Evolutionary conservation across 2,329 filamentous ascomycete genomes (phyloP).

Genomic region (Aspergillus sp.): DNA sequence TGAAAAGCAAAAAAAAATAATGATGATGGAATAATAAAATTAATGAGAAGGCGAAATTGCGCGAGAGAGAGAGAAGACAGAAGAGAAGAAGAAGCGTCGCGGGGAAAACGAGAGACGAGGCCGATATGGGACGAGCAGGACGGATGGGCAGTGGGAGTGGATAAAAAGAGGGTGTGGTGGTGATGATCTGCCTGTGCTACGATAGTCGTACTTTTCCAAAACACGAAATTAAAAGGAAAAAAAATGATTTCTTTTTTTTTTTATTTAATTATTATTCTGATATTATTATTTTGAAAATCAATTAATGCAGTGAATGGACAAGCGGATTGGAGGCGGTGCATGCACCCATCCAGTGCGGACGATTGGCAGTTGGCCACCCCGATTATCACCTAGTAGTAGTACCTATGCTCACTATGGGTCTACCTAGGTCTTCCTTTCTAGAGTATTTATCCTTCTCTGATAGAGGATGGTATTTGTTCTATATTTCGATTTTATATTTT

Average conservation of each 20-base stretch:
- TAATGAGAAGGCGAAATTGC: neutral
- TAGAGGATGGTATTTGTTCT: too few relatives aligned
- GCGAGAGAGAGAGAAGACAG: neutral
- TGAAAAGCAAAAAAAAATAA: constrained; percentile 18
- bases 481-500: neutral
- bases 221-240: constrained; percentile 4
- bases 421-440: neutral
- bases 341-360: constrained; percentile 4
- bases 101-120: constrained; percentile 34
- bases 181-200: constrained; percentile 33
- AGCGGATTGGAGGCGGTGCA: constrained; percentile 4
- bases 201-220: neutral
- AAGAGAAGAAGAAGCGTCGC: constrained; percentile 20
- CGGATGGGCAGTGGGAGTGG: constrained; percentile 30
- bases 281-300: constrained; percentile 2
- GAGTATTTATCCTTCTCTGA: constrained; percentile 7
- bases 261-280: constrained; percentile 2
- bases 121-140: constrained; percentile 25
- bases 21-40: constrained; percentile 29
- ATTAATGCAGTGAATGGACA: neutral
- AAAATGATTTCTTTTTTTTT: constrained; percentile 1
- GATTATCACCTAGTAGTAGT: constrained; percentile 7
- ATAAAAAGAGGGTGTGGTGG: constrained; percentile 29
- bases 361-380: constrained; percentile 4
- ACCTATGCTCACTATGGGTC: constrained; percentile 4